Base-by-base conservation (phyloP, 768 basidiomycete species). In the Nevesoporus exiguus region DNA sequence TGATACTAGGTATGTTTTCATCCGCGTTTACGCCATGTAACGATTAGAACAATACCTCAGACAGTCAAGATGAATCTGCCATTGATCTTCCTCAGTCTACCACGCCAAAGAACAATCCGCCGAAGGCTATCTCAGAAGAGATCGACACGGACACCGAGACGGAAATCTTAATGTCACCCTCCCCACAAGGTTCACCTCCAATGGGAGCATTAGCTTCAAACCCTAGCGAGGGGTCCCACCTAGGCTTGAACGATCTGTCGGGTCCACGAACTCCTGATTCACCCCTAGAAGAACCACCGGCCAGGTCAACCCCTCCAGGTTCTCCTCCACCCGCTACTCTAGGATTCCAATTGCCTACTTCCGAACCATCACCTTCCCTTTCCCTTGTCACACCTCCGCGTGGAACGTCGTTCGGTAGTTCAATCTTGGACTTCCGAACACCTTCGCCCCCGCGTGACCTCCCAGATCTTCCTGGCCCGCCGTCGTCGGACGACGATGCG, bases 391-490 rank as follows among this genome's bases (percentile, higher is more conserved):
- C 84, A 1, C 83, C 83, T 7, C 80, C 80, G 10, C 76, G 74
- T 27, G 72, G 68, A 42, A 58, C 69, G 19, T 76, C 75, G 3
- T 73, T 78, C 42, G 71, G 61, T 49, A 67, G 66, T 29, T 74
- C 79, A 10, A 77, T 73, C 54, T 56, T 75, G 14, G 79, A 81
- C 49, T 83, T 83, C 60, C 71, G 77, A 60, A 86, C 83, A 0
- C 86, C 84, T 9, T 82, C 86, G 1, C 84, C 87, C 29, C 82
- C 84, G 1, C 73, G 72, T 39, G 78, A 74, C 42, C 74, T 86
- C 54, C 84, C 86, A 10, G 85, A 85, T 7, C 80, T 89, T 45
- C 86, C 86, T 13, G 83, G 70, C 17, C 84, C 83, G 3, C 84
- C 86, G n/a, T 80, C 80, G 10, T 71, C 71, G 3, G 77, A 78